A percentile compares a stretch with the other conserved stretches of the same genome.
phyloP scores from a whole-genome alignment of 2,329 filamentous ascomycete genomes.

The Cladophialophora bantiana region DNA sequence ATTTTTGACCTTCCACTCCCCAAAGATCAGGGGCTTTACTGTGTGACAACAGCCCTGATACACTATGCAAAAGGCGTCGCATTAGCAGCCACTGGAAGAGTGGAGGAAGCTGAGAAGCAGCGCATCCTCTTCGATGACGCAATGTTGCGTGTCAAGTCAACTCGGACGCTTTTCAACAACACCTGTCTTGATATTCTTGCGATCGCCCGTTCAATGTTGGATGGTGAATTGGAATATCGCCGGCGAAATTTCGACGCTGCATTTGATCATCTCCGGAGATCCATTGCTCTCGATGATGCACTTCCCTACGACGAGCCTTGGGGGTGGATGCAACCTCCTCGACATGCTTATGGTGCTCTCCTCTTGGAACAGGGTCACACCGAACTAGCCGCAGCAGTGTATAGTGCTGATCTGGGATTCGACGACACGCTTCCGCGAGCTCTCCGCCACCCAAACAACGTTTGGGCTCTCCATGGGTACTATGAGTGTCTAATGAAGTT shows the following conservation, averaged over 20 bases:
- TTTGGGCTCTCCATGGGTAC: constrained; percentile 77
- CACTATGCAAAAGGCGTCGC: constrained; percentile 75
- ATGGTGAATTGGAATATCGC: constrained; percentile 77
- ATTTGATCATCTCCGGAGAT: constrained; percentile 64
- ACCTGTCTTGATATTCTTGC: constrained; percentile 67
- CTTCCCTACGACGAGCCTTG: constrained; percentile 77
- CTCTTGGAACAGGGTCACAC: constrained; percentile 70
- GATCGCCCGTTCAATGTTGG: constrained; percentile 70
- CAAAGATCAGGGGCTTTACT: constrained; percentile 67
- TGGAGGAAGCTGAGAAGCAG: constrained; percentile 63
- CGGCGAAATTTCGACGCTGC: constrained; percentile 64
- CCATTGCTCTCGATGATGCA: constrained; percentile 66
- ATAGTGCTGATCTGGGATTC: constrained; percentile 67
- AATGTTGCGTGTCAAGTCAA: constrained; percentile 60
- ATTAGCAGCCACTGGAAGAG: constrained; percentile 63
- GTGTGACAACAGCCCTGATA: constrained; percentile 71
- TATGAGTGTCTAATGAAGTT: constrained; percentile 71
- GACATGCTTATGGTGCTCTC: constrained; percentile 74
- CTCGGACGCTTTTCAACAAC: constrained; percentile 74
- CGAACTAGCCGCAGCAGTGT: constrained; percentile 63
- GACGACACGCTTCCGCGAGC: constrained; percentile 68
- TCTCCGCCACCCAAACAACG: constrained; percentile 72
- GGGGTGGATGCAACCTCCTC: constrained; percentile 79
- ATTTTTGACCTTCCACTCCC: constrained; percentile 66
- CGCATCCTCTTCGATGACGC: constrained; percentile 61